phyloP scores from a whole-genome alignment of 169 alveolate genomes.

The Plasmodium cynomolgi region DNA sequence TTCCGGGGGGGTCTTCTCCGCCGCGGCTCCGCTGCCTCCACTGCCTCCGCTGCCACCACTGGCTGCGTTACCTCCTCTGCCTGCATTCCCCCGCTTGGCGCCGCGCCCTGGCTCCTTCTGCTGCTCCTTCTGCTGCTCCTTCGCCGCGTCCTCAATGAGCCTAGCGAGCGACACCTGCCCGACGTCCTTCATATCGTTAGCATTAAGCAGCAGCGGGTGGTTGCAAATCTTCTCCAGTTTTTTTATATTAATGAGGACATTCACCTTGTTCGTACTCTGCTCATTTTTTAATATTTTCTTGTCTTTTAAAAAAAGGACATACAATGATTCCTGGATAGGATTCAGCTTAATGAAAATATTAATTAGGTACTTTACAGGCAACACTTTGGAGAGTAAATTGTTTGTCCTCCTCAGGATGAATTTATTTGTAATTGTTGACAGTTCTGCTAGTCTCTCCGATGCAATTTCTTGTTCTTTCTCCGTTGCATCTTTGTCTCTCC shows the following conservation, averaged over 20 bases:
- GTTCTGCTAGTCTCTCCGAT: constrained; percentile 88
- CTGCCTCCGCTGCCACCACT: not conserved
- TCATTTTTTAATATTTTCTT: constrained; percentile 34
- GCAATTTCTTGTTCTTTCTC: constrained; percentile 90
- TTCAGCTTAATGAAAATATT: constrained; percentile 90
- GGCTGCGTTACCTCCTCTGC: no score
- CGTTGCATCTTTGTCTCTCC: constrained; percentile 94
- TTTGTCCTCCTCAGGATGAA: constrained; percentile 92
- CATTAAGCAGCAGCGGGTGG: constrained; percentile 20
- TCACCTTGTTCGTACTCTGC: constrained; percentile 18
- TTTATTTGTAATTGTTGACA: constrained; percentile 90
- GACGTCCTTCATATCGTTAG: constrained; percentile 74
- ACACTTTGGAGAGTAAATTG: constrained; percentile 89
- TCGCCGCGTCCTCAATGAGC: constrained; percentile 55
- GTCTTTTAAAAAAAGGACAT: constrained; percentile 81
- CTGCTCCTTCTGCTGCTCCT: not conserved
- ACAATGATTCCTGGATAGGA: constrained; percentile 87
- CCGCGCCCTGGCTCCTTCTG: not conserved
- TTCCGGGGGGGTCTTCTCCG: not conserved
- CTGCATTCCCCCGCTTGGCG: not conserved
- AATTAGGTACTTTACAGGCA: constrained; percentile 91
- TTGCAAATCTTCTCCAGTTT: constrained; percentile 55
- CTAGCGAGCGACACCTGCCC: constrained; percentile 81
- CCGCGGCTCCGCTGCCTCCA: not conserved
- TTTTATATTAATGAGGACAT: constrained; percentile 49